Conservation (phyloP, 139 green algal species). For the Pleodorina starrii region DNA sequence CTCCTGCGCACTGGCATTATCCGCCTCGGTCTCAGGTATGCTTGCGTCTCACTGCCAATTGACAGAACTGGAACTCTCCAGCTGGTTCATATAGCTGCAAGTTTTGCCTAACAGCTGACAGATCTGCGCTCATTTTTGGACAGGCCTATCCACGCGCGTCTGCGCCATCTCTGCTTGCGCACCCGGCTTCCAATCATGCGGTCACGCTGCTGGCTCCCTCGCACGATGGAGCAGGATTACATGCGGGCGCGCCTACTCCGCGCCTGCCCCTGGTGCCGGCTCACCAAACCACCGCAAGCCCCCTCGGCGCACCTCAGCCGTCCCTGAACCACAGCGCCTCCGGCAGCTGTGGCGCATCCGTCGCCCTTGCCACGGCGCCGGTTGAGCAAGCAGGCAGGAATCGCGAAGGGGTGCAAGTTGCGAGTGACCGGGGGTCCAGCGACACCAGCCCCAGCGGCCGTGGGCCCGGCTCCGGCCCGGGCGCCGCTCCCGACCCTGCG, state of each 20-base stretch:
- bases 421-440: neutral
- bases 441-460: neutral
- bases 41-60: neutral
- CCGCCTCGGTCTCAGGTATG: conserved; percentile 10
- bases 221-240: neutral
- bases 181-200: neutral
- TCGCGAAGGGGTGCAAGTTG: neutral
- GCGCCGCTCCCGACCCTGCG: neutral
- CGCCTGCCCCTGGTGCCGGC: neutral
- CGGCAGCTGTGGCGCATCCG: neutral
- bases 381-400: neutral
- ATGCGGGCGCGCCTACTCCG: neutral
- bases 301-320: neutral
- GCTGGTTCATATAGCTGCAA: neutral
- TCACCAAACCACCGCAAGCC: no score
- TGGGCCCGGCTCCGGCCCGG: neutral
- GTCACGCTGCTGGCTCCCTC: neutral
- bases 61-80: neutral
- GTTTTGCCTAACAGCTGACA: neutral
- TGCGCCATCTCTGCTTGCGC: neutral
- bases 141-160: neutral
- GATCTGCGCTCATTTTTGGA: neutral
- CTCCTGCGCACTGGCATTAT: neutral
- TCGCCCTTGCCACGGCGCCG: neutral
- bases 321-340: neutral